A percentile compares a stretch with the other conserved stretches of the same genome.
Evolutionary conservation across 768 basidiomycete genomes (phyloP).

Genomic region (Auricularia sp.): DNA sequence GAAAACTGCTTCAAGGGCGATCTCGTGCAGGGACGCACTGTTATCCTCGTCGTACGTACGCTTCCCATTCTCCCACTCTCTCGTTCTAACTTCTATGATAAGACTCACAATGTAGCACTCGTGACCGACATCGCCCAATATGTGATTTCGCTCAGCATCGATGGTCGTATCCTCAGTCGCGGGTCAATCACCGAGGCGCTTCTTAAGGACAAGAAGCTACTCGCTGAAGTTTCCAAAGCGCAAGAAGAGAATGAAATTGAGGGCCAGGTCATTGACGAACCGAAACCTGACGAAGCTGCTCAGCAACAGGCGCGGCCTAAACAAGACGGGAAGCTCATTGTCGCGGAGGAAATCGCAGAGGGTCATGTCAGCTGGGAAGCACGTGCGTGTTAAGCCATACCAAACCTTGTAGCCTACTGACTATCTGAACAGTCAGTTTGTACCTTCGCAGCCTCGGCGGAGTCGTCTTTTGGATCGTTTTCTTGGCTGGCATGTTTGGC

Average conservation of each 20-base stretch:
- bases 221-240: constrained; percentile 10
- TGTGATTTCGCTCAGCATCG: constrained; percentile 42
- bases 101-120: constrained; percentile 48
- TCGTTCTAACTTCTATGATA: not conserved
- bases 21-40: constrained; percentile 31
- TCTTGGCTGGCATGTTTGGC: constrained; percentile 4
- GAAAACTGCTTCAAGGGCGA: constrained; percentile 35
- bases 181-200: constrained; percentile 41
- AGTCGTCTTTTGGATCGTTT: constrained; percentile 8
- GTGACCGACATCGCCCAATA: constrained; percentile 42
- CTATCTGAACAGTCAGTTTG: constrained; percentile 22
- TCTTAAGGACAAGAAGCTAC: constrained; percentile 27
- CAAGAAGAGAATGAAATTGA: constrained; percentile 18
- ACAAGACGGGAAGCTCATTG: constrained; percentile 46
- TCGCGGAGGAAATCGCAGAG: constrained; percentile 51
- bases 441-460: constrained; percentile 21
- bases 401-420: too few relatives aligned
- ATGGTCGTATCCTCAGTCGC: constrained; percentile 42
- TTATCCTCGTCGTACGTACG: constrained; percentile 27
- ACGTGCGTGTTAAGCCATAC: constrained; percentile 9
- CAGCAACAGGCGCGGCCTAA: constrained; percentile 11
- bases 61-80: not conserved
- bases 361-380: constrained; percentile 49
- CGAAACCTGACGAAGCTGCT: constrained; percentile 13
- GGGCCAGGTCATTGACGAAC: constrained; percentile 7